Base-by-base conservation (phyloP, 2,329 filamentous ascomycete species). In the Clarireedia sp. region DNA sequence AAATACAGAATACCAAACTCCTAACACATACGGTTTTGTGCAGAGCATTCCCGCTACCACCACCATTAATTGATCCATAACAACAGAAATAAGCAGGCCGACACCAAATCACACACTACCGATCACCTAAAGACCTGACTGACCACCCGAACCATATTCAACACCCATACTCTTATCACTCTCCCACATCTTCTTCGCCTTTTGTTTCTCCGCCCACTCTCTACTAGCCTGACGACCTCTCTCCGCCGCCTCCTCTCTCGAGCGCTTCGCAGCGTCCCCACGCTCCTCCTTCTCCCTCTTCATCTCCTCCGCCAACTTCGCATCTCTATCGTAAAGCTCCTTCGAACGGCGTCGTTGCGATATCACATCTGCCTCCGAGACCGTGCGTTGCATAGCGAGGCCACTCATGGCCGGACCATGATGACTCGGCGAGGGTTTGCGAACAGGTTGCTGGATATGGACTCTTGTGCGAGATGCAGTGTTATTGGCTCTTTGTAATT, bases 161-260 rank as follows among this genome's bases (percentile, higher is more conserved):
- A 61, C 57, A 33, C 51, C 52, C 55, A 65, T 48, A 10, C 62
- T 61, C 48, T 62, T 63, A 10, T 66, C 63, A 41, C 56, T 53
- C 29, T 61, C 60, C 44, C 57, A 50, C 46, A 60, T 37, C 51
- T 63, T 68, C 53, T 59, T 67, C 4, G 59, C 59, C 55, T 60
- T 61, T 65, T 79, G 78, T 69, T 77, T 82, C 65, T 83, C 80
- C 10, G 81, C 81, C 81, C 82, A 85, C 62, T 83, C 78, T 36
- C 81, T 75, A 60, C 80, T 80, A 57, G 78, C 74, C 65, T 75
- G 73, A 53, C 82, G 75, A 53, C 80, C 81, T 63, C 78, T 74
- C 68, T 85, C 81, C 9, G 82, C 81, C 23, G 82, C 82, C 63
- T 82, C 73, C 62, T 82, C 77, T 45, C 82, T 73, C 7, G 81